phyloP scores from a whole-genome alignment of 768 basidiomycete genomes.

The Lenzites betulinus region DNA sequence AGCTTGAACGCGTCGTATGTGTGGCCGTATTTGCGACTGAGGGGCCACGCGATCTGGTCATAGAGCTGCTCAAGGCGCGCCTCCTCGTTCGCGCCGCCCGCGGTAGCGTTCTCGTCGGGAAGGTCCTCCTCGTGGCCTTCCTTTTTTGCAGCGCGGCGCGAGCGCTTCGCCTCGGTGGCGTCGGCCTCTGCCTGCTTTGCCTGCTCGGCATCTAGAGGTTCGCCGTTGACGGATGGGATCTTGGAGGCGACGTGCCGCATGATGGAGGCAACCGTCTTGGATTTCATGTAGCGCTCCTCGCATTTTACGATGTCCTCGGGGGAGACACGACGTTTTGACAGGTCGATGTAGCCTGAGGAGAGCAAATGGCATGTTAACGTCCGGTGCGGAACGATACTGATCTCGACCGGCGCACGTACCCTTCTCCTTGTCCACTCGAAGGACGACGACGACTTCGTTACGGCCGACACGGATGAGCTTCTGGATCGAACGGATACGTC shows the following conservation, averaged over 20 bases:
- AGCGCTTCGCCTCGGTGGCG: slow-evolving; percentile 48
- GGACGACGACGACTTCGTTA: slow-evolving; percentile 97
- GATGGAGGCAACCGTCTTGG: slow-evolving; percentile 92
- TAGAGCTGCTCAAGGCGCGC: slow-evolving; percentile 84
- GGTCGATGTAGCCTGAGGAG: slow-evolving; percentile 91
- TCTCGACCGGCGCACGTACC: slow-evolving; percentile 44
- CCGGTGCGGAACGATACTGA: neutral
- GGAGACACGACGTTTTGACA: slow-evolving; percentile 96
- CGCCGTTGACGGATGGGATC: slow-evolving; percentile 49
- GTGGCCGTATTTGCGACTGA: slow-evolving; percentile 90
- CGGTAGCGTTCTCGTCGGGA: slow-evolving; percentile 41
- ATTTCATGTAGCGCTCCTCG: slow-evolving; percentile 98
- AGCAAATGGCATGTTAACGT: neutral
- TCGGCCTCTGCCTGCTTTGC: slow-evolving; percentile 33
- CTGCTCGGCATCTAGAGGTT: slow-evolving; percentile 32
- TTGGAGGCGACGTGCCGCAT: slow-evolving; percentile 89
- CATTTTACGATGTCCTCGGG: slow-evolving; percentile 99
- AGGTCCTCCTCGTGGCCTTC: slow-evolving; percentile 48
- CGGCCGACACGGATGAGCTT: slow-evolving; percentile 97
- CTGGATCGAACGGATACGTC: slow-evolving; percentile 96
- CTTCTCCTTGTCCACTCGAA: slow-evolving; percentile 98
- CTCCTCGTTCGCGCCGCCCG: slow-evolving; percentile 59
- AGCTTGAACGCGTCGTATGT: slow-evolving; percentile 98
- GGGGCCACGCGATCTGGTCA: slow-evolving; percentile 90
- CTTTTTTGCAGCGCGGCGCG: slow-evolving; percentile 44